These are phyloP conservation scores for Trichomonas tenax DNA, from an alignment of 208 protist genomes.

Conservation along the genomic window DNA sequence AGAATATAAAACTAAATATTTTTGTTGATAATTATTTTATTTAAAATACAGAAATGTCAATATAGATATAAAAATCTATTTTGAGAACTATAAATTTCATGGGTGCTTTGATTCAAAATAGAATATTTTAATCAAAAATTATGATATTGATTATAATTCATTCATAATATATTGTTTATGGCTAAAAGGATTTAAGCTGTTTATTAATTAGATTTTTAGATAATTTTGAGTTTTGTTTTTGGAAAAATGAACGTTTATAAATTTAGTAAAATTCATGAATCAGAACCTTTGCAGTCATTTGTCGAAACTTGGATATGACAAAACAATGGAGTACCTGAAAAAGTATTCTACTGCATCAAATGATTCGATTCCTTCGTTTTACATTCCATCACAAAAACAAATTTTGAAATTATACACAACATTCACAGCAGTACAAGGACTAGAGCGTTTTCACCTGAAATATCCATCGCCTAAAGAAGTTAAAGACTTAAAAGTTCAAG, in stretches of 20 bases:
- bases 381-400: not conserved
- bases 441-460: not conserved
- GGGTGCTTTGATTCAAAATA: too few species aligned
- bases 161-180: too few species aligned
- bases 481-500: not conserved
- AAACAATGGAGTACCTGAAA: not conserved
- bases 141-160: too few species aligned
- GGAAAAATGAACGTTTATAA: not conserved
- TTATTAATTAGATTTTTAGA: too few species aligned
- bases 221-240: too few species aligned
- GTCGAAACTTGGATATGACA: not conserved
- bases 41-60: too few species aligned
- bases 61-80: too few species aligned
- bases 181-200: too few species aligned
- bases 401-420: not conserved
- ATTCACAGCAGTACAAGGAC: not conserved
- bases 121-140: too few species aligned
- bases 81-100: too few species aligned
- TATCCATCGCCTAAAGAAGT: not conserved
- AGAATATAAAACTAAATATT: too few species aligned
- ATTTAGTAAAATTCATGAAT: not conserved
- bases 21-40: too few species aligned
- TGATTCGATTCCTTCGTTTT: not conserved
- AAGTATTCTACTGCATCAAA: not conserved
- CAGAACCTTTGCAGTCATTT: not conserved